Percentiles rank a stretch among this genome's conserved stretches.
Evolutionary conservation across 495 filamentous ascomycete species (phyloP).

Genomic region (Penicillium bovifimosum): DNA sequence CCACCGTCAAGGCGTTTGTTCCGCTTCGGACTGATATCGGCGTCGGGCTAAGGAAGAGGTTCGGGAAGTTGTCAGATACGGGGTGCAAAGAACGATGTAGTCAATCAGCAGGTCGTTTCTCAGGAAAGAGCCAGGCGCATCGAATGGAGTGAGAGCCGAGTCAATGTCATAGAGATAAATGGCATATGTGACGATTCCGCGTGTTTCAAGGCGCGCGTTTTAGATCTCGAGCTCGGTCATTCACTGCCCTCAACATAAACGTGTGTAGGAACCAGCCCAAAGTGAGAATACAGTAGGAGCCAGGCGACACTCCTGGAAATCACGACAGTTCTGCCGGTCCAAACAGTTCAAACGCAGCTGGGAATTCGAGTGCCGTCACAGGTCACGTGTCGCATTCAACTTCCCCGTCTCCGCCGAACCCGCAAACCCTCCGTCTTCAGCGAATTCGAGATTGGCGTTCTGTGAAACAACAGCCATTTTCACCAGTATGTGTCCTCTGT

Average conservation of each 20-base stretch:
- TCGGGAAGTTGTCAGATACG: neutral
- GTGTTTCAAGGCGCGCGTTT: neutral
- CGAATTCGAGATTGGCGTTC: conserved; percentile 12
- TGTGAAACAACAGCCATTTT: conserved; percentile 9
- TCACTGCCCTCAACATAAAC: neutral
- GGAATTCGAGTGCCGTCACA: conserved; percentile 14
- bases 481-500: conserved; percentile 9
- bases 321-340: neutral
- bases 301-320: neutral
- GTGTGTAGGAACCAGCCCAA: conserved; percentile 7
- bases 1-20: neutral
- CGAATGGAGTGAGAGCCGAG: neutral
- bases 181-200: conserved; percentile 6
- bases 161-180: conserved; percentile 4
- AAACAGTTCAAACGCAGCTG: neutral
- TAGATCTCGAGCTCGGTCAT: neutral
- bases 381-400: conserved; percentile 8
- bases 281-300: neutral
- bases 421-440: conserved; percentile 6
- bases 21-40: neutral
- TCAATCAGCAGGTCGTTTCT: neutral
- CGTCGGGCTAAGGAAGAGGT: neutral
- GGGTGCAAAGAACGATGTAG: neutral
- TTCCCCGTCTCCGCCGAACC: conserved; percentile 7
- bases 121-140: neutral